Percentiles rank a stretch among this genome's conserved stretches.
Conservation (phyloP, 345 rosid genomes). For the Salix arbutifolia region DNA sequence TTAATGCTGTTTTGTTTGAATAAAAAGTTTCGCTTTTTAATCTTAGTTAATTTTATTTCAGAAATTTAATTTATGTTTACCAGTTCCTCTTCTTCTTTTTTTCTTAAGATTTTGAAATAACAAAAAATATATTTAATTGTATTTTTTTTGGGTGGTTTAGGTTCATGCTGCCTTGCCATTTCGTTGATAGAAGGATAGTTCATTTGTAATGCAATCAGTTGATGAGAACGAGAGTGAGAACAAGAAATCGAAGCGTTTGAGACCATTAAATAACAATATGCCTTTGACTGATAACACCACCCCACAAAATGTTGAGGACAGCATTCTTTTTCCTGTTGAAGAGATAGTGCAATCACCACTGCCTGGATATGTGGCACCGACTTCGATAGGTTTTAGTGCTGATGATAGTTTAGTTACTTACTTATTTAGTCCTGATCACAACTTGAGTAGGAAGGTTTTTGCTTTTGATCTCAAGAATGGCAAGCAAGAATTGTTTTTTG, state of each 20-base stretch:
- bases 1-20: neutral
- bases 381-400: conserved; percentile 76
- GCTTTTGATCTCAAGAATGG: conserved; percentile 55
- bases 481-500: conserved; percentile 58
- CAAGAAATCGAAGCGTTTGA: conserved; percentile 47
- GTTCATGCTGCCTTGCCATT: conserved; percentile 16
- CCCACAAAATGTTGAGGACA: conserved; percentile 36
- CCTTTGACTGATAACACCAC: conserved; percentile 43
- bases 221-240: conserved; percentile 35
- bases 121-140: neutral
- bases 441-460: conserved; percentile 64
- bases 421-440: conserved; percentile 73
- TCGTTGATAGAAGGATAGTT: conserved; percentile 10
- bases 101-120: neutral
- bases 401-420: conserved; percentile 65
- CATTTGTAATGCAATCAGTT: conserved; percentile 55
- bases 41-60: neutral
- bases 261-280: conserved; percentile 41
- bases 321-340: conserved; percentile 54
- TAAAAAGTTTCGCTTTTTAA: neutral
- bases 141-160: conserved; percentile 1
- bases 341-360: conserved; percentile 85
- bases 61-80: neutral
- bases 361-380: conserved; percentile 83
- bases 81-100: neutral